These are phyloP conservation scores for Cenchrus purpureus DNA, from an alignment of 176 grass and related monocot species.

Conservation along the genomic window DNA sequence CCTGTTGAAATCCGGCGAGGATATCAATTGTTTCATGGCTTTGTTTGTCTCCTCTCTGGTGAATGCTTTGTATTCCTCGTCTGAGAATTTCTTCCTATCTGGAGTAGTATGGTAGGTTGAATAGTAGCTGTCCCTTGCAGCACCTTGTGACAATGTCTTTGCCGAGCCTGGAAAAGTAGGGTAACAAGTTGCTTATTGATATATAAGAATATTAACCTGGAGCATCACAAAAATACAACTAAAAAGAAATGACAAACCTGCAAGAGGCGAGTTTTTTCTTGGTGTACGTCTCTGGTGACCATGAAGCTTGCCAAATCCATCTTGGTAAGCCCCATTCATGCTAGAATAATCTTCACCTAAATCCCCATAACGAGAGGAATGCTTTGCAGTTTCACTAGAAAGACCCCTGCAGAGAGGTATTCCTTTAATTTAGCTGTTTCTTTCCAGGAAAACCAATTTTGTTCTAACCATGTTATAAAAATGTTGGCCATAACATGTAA, in stretches of 20 bases:
- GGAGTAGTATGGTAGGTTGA: conserved; percentile 77
- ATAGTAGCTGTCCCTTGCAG: conserved; percentile 58
- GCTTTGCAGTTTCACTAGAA: conserved; percentile 22
- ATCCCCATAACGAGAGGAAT: conserved; percentile 30
- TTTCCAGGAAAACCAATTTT: background rate
- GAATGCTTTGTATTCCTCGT: conserved; percentile 74
- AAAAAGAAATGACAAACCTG: conserved; percentile 41
- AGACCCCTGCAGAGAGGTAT: conserved; percentile 46
- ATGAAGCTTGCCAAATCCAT: conserved; percentile 43
- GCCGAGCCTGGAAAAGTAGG: conserved; percentile 48
- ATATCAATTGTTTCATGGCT: conserved; percentile 65
- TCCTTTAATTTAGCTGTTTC: background rate
- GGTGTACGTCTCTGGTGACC: conserved; percentile 39
- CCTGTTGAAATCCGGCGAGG: conserved; percentile 76
- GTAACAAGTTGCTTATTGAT: conserved; percentile 4
- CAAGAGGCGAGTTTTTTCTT: conserved; percentile 48
- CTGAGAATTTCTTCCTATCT: conserved; percentile 63
- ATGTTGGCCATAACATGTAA: too few species aligned
- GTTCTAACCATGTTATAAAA: background rate
- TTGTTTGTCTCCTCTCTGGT: conserved; percentile 79
- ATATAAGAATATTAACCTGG: conserved; percentile 26
- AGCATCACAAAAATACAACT: background rate
- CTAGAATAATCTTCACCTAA: conserved; percentile 53
- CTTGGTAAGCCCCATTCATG: conserved; percentile 46
- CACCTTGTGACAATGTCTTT: conserved; percentile 25